phyloP scores from a whole-genome alignment of 1,284 basidiomycete species.

The Anthracocystis panici-leucophaei region DNA sequence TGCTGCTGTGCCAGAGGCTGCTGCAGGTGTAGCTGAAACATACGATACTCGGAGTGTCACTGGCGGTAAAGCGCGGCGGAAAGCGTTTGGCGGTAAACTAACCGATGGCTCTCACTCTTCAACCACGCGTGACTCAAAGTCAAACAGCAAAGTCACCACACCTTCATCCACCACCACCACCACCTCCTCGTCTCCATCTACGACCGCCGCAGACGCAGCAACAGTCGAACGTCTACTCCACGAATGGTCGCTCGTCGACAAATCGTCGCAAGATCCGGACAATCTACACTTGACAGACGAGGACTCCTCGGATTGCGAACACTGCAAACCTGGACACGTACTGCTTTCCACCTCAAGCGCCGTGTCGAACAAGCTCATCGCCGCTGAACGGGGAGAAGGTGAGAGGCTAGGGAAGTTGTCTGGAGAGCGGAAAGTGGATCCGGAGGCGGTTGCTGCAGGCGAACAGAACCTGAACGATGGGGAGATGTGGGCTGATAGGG shows the following conservation, averaged over 20 bases:
- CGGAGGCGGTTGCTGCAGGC: slow-evolving; percentile 9
- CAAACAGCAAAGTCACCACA: not conserved
- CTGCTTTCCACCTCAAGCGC: not conserved
- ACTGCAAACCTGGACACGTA: slow-evolving; percentile 4
- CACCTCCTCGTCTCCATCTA: not conserved
- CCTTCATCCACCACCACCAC: slow-evolving; percentile 7
- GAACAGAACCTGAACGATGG: slow-evolving; percentile 6
- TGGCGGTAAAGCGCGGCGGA: slow-evolving; percentile 10
- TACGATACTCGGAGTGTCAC: not conserved
- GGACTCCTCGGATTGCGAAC: slow-evolving; percentile 32
- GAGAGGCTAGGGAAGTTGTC: slow-evolving; percentile 17
- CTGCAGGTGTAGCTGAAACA: not conserved
- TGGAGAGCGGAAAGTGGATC: slow-evolving; percentile 21
- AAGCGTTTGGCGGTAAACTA: slow-evolving; percentile 32
- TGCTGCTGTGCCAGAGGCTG: slow-evolving; percentile 15
- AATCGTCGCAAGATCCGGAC: slow-evolving; percentile 30
- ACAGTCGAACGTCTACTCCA: slow-evolving; percentile 44
- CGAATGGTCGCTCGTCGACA: slow-evolving; percentile 50
- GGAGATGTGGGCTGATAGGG: not conserved
- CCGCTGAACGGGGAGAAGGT: slow-evolving; percentile 10
- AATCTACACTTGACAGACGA: slow-evolving; percentile 54
- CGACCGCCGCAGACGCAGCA: slow-evolving; percentile 22
- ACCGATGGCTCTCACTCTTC: slow-evolving; percentile 2
- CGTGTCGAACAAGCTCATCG: not conserved
- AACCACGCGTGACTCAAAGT: not conserved